Base-by-base conservation (phyloP, 495 filamentous ascomycete genomes). In the Talaromyces nanjingensis region DNA sequence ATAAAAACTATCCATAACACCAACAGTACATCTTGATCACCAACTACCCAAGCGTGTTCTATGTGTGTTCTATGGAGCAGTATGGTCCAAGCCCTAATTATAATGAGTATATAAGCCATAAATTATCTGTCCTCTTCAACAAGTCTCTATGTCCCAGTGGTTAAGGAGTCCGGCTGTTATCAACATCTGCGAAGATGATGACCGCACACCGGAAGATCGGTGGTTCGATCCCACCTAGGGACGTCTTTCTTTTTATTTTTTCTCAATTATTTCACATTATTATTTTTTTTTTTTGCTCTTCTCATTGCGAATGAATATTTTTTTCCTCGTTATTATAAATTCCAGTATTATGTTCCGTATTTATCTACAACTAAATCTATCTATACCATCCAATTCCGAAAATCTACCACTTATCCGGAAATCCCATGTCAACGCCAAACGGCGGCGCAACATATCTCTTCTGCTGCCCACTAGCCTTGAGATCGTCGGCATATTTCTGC, bases 351-450 rank as follows among this genome's bases (percentile, higher is more conserved):
- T 12, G 16, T 22, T 22, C 4, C 5, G 27, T 34, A 33, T 34
- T 2, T 37, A 59, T 34, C 33, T 59, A 42, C n/a, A 42, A 56
- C 5, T 9, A 16, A 29, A 6, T 59, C 57, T 34, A 34, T 59
- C 53, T 55, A 29, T 11, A 22, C 47, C 24, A 54, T 24, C 14
- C 49, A 24, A 34, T 5, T 59, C n/a, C 16, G 8, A 16, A 27
- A n/a, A 25, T 27, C 18, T 34, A 62, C 60, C 60, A 65, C 83
- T 89, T 90, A 69, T 92, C 89, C 24, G 89, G 89, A 77, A 91
- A 92, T 3, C 89, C 89, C 68, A 90, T 87, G 69, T 90, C 81
- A 20, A 90, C 77, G 2, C 89, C 89, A 72, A 93, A 94, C 3
- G 88, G 83, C 64, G 90, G 90, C 70, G 88, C 91, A 18, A 94